phyloP scores from a whole-genome alignment of 139 green algal genomes.

The Tetradesmus lagerheimii region DNA sequence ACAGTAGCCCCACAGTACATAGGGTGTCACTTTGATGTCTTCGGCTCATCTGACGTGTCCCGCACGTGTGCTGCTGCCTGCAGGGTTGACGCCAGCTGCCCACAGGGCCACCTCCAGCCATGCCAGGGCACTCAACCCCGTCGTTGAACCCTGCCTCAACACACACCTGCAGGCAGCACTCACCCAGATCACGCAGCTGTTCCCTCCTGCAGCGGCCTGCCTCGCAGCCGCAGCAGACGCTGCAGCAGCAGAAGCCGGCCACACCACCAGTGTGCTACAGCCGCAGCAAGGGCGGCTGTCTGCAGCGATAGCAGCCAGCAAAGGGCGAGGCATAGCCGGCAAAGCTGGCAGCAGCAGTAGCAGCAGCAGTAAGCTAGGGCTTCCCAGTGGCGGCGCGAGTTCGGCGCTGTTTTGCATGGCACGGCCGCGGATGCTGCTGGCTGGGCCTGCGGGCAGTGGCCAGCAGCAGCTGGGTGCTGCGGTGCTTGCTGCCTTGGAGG shows the following conservation, averaged over 20 bases:
- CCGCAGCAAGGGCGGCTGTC: neutral
- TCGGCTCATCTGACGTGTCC: neutral
- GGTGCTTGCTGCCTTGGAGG: slow-evolving; percentile 88
- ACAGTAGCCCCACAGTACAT: no score
- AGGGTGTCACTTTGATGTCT: no score
- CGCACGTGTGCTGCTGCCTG: neutral
- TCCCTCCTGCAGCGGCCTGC: slow-evolving; percentile 72
- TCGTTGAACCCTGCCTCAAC: slow-evolving; percentile 60
- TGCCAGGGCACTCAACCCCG: slow-evolving; percentile 68
- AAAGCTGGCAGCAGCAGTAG: slow-evolving; percentile 1
- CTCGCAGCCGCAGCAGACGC: slow-evolving; percentile 48
- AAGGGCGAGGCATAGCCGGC: slow-evolving; percentile 8
- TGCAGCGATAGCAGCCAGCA: slow-evolving; percentile 34
- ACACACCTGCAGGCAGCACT: slow-evolving; percentile 56
- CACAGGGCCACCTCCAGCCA: slow-evolving; percentile 60
- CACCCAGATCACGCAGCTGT: slow-evolving; percentile 60
- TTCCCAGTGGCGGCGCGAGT: neutral
- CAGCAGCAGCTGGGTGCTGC: slow-evolving; percentile 82
- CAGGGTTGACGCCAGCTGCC: slow-evolving; percentile 30
- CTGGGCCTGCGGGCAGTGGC: slow-evolving; percentile 67
- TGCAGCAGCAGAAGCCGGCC: neutral
- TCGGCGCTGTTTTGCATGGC: slow-evolving; percentile 48
- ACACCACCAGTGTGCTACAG: slow-evolving; percentile 4
- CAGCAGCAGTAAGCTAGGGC: neutral
- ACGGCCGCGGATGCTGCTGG: slow-evolving; percentile 78